Evolutionary conservation across 768 basidiomycete genomes (phyloP).

Genomic region (Podaxis mareebaensis): DNA sequence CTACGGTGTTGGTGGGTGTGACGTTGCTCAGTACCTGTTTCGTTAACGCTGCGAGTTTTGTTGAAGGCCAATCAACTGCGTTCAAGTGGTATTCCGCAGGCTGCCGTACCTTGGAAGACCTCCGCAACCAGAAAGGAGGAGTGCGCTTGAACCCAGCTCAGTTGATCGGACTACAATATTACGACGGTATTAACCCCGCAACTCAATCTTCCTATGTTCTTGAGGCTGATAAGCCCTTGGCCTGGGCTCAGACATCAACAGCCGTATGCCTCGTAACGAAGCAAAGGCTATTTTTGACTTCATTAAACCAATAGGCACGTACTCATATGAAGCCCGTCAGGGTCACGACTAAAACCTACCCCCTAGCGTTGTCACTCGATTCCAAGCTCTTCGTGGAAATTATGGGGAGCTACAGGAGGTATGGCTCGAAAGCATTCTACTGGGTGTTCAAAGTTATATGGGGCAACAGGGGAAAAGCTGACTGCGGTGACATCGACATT

Average conservation of each 20-base stretch:
- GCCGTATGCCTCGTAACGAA: slow-evolving; percentile 83
- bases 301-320: slow-evolving; percentile 70
- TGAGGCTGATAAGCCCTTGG: neutral
- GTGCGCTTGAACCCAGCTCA: slow-evolving; percentile 61
- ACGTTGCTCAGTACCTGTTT: neutral
- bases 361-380: slow-evolving; percentile 69
- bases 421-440: slow-evolving; percentile 12
- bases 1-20: slow-evolving; percentile 79
- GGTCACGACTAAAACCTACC: neutral
- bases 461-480: slow-evolving; percentile 65
- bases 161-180: slow-evolving; percentile 66
- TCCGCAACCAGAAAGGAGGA: slow-evolving; percentile 58
- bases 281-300: slow-evolving; percentile 70
- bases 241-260: slow-evolving; percentile 64
- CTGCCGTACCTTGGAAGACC: slow-evolving; percentile 76
- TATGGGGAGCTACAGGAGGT: slow-evolving; percentile 91
- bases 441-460: neutral
- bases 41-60: neutral
- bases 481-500: slow-evolving; percentile 92
- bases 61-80: slow-evolving; percentile 62
- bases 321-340: neutral
- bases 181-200: slow-evolving; percentile 53
- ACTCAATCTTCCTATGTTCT: slow-evolving; percentile 1
- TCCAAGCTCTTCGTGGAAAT: slow-evolving; percentile 73
- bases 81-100: slow-evolving; percentile 75